phyloP scores from a whole-genome alignment of 1,139 yeast genomes.

The Yarrowia galli region DNA sequence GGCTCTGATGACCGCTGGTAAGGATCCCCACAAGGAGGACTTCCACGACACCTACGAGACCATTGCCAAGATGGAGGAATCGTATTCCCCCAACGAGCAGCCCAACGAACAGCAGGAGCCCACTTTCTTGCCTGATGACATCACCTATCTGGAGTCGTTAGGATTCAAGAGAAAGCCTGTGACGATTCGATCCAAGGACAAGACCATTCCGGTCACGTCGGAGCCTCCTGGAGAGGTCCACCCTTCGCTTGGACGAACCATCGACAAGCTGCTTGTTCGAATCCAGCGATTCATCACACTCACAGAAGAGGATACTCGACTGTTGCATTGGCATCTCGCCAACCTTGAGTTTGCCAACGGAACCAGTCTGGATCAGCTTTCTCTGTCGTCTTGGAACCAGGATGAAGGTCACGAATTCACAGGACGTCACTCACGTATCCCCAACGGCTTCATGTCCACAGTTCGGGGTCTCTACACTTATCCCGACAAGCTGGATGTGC shows the following conservation, averaged over 20 bases:
- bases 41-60: slow-evolving; percentile 47
- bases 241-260: slow-evolving; percentile 53
- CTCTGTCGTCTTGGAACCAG: slow-evolving; percentile 55
- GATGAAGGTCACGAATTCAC: slow-evolving; percentile 54
- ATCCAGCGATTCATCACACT: slow-evolving; percentile 49
- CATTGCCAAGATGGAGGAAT: slow-evolving; percentile 51
- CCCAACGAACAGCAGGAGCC: slow-evolving; percentile 48
- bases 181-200: slow-evolving; percentile 41
- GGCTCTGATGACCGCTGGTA: slow-evolving; percentile 51
- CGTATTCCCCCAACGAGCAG: slow-evolving; percentile 48
- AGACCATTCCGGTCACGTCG: slow-evolving; percentile 49
- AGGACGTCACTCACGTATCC: slow-evolving; percentile 53
- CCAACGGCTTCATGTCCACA: slow-evolving; percentile 52
- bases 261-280: slow-evolving; percentile 50
- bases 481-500: slow-evolving; percentile 54
- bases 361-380: slow-evolving; percentile 50
- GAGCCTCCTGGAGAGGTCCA: slow-evolving; percentile 51
- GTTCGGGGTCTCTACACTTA: slow-evolving; percentile 53
- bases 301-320: slow-evolving; percentile 50
- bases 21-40: slow-evolving; percentile 50
- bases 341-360: slow-evolving; percentile 55
- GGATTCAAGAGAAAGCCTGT: slow-evolving; percentile 47
- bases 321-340: slow-evolving; percentile 55
- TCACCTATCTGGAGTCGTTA: slow-evolving; percentile 48
- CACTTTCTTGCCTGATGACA: slow-evolving; percentile 45